Conservation (phyloP, 441 rosid species). For the Cnidoscolus chayamansa region DNA sequence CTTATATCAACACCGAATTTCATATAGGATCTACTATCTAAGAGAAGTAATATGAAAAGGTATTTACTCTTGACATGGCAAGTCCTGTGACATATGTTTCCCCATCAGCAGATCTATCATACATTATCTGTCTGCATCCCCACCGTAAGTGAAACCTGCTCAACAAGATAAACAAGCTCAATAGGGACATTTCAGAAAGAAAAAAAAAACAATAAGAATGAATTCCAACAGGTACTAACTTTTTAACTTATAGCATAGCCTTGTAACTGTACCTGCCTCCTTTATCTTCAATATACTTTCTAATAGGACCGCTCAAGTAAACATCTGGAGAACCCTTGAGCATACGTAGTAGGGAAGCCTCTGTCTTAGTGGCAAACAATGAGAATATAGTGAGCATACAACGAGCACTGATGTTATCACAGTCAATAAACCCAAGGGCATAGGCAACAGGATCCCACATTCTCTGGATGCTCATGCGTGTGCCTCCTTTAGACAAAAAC, state of each 20-base stretch:
- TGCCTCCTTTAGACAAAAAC: constrained; percentile 98
- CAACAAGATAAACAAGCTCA: constrained; percentile 22
- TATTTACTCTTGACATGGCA: constrained; percentile 76
- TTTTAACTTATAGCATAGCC: constrained; percentile 15
- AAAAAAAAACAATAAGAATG: too few relatives aligned
- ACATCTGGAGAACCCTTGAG: constrained; percentile 98
- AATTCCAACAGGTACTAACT: neutral
- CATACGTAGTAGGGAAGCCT: constrained; percentile 96
- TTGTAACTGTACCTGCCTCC: constrained; percentile 70
- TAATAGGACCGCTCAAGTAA: constrained; percentile 92
- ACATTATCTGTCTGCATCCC: constrained; percentile 94
- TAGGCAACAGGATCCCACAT: constrained; percentile 99
- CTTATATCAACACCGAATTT: neutral
- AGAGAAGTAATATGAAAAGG: constrained; percentile 15
- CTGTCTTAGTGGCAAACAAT: constrained; percentile 94
- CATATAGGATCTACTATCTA: neutral
- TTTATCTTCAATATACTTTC: constrained; percentile 76
- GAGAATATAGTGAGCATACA: constrained; percentile 99
- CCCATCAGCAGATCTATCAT: constrained; percentile 59
- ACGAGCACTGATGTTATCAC: constrained; percentile 97
- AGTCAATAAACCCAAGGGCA: constrained; percentile 95
- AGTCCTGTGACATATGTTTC: constrained; percentile 75
- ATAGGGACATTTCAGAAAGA: neutral
- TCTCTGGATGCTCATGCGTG: constrained; percentile 81
- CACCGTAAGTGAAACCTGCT: constrained; percentile 97